phyloP scores from a whole-genome alignment of 2,329 filamentous ascomycete genomes.

The Cytospora piceae region DNA sequence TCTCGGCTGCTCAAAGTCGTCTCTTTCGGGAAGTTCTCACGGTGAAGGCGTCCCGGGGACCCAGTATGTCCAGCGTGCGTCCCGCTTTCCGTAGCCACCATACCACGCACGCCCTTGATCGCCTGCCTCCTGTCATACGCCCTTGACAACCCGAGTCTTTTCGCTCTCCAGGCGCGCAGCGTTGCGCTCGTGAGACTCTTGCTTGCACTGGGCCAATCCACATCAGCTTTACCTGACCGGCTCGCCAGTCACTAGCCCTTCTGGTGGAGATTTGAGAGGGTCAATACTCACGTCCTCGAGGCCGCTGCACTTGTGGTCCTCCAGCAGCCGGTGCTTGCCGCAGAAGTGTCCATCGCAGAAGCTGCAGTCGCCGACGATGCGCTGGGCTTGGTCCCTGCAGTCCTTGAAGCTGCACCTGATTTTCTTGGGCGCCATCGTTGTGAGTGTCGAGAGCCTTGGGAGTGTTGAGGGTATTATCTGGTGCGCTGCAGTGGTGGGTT shows the following conservation, averaged over 20 bases:
- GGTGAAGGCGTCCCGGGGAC: neutral
- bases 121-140: constrained; percentile 61
- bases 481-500: neutral
- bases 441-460: neutral
- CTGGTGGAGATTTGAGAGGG: too few relatives aligned
- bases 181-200: constrained; percentile 93
- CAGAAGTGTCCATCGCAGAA: constrained; percentile 96
- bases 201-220: constrained; percentile 71
- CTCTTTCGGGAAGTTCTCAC: neutral
- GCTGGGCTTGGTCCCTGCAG: constrained; percentile 86
- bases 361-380: constrained; percentile 92
- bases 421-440: constrained; percentile 70
- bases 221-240: constrained; percentile 35
- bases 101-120: neutral
- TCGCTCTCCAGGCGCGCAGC: constrained; percentile 89
- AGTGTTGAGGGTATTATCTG: neutral
- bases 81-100: neutral
- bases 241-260: constrained; percentile 27
- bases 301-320: constrained; percentile 90
- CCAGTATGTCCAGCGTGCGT: neutral
- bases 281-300: constrained; percentile 76
- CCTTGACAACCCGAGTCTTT: constrained; percentile 90
- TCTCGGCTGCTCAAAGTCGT: neutral
- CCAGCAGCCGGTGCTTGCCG: constrained; percentile 89
- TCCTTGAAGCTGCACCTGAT: constrained; percentile 86